Evolutionary conservation across 805 yeast species (phyloP).

Genomic region (Cyberlindnera samutprakarnensis): DNA sequence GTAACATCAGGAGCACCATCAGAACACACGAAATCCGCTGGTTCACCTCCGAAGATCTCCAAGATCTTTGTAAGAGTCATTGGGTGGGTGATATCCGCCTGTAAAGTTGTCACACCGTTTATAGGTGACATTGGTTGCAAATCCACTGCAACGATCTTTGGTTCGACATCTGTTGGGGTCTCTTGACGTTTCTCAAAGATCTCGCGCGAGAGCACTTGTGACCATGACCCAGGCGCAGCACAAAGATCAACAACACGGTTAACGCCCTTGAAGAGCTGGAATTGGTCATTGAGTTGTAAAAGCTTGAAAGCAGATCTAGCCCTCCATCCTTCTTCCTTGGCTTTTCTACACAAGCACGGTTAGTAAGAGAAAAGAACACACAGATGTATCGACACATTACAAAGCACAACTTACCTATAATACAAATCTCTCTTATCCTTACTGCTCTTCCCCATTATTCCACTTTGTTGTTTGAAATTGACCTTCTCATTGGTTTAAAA

Average conservation of each 20-base stretch:
- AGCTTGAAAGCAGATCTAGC: slow-evolving; percentile 96
- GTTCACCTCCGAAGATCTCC: slow-evolving; percentile 80
- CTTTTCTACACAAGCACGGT: slow-evolving; percentile 55
- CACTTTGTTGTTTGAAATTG: too few relatives aligned
- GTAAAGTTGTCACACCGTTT: slow-evolving; percentile 81
- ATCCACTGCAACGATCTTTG: slow-evolving; percentile 89
- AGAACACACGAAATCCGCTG: slow-evolving; percentile 92
- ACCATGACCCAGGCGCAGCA: slow-evolving; percentile 99
- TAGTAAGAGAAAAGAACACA: too few relatives aligned
- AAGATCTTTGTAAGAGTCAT: slow-evolving; percentile 70
- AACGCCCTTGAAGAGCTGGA: slow-evolving; percentile 63
- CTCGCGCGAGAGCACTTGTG: slow-evolving; percentile 81
- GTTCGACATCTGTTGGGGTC: slow-evolving; percentile 35
- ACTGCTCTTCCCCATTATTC: slow-evolving; percentile 96
- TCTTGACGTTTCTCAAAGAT: slow-evolving; percentile 37
- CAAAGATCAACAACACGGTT: slow-evolving; percentile 89
- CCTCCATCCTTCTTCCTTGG: slow-evolving; percentile 97
- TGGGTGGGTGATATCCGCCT: slow-evolving; percentile 97
- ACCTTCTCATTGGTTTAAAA: too few relatives aligned
- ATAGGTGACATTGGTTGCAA: slow-evolving; percentile 97
- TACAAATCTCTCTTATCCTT: slow-evolving; percentile 92
- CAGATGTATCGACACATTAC: background rate
- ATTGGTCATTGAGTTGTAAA: slow-evolving; percentile 85
- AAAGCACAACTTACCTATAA: slow-evolving; percentile 33
- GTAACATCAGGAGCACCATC: slow-evolving; percentile 99